These are phyloP conservation scores for Termitomyces sp. DNA, from an alignment of 768 basidiomycete species.

Conservation along the genomic window DNA sequence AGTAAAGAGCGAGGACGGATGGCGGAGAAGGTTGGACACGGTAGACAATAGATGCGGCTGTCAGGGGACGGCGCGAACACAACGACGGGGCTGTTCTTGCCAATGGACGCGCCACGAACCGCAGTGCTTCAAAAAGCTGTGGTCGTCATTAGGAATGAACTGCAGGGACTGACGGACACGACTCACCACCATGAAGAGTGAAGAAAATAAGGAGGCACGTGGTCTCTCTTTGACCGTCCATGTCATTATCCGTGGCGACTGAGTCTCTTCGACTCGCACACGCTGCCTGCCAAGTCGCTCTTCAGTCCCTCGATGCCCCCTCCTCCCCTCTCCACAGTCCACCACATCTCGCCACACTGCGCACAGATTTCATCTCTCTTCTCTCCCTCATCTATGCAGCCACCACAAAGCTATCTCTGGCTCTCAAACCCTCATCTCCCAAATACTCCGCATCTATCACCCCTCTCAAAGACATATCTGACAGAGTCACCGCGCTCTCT, in stretches of 20 bases:
- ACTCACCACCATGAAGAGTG: slow-evolving; percentile 9
- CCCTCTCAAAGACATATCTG: slow-evolving; percentile 48
- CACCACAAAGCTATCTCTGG: slow-evolving; percentile 57
- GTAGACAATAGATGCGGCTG: slow-evolving; percentile 9
- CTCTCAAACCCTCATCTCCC: slow-evolving; percentile 52
- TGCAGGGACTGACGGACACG: neutral
- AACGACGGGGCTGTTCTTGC: slow-evolving; percentile 4
- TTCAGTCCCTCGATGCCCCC: slow-evolving; percentile 19
- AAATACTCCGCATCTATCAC: slow-evolving; percentile 43
- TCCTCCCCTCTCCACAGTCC: slow-evolving; percentile 17
- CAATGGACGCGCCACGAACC: slow-evolving; percentile 8
- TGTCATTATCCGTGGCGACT: neutral
- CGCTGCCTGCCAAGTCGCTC: slow-evolving; percentile 33
- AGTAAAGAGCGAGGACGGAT: slow-evolving; percentile 15
- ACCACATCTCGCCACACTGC: slow-evolving; percentile 31
- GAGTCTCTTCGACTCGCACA: slow-evolving; percentile 24
- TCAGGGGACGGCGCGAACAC: slow-evolving; percentile 7
- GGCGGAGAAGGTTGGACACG: slow-evolving; percentile 6
- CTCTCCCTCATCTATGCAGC: slow-evolving; percentile 51
- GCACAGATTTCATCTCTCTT: slow-evolving; percentile 51
- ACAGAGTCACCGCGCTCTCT: slow-evolving; percentile 41
- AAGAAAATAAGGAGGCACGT: slow-evolving; percentile 13
- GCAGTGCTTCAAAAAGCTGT: slow-evolving; percentile 10
- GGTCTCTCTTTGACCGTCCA: neutral
- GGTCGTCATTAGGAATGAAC: neutral